Base-by-base conservation (phyloP, 352 stramenopile species). In the Phytophthora megakarya region DNA sequence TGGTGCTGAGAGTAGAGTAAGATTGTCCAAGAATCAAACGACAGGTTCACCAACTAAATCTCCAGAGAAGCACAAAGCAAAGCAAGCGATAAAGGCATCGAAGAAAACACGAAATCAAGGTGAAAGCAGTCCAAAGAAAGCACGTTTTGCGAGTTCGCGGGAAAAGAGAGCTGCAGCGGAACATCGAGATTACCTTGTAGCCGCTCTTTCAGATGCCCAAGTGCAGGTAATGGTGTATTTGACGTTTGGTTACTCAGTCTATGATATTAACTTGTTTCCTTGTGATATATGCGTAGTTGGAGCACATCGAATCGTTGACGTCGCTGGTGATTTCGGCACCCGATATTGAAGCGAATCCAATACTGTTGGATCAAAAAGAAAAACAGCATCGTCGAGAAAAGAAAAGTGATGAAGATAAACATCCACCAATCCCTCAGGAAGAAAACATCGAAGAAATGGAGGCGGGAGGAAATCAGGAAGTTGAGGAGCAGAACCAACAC, bases 151-250 rank as follows among this genome's bases (percentile, higher is more conserved):
- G 19, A 92, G 83, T 39, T 76, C 69, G 0, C 59, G 75, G 3
- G 83, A 90, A 32, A 76, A 83, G 13, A 63, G 64, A 46, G 80
- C 77, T 10, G 80, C 79, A 0, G 79, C 85, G 40, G 71, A 67
- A 30, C 79, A 92, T 44, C 77, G 86, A 43, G 71, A 75, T 18
- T 92, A 86, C 35, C 62, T 92, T 15, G 79, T 90, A 18, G 77
- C 75, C 3, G 79, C 80, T 32, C 63, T 92, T 5, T 80, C 77
- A 5, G 73, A 90, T 46, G 83, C 79, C 2, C 73, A 90, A 60
- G 65, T 73, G 16, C 83, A 92, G 75, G 75, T 86, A 40, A 44
- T 47, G 22, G 22, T 7, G 7, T 32, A 11, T n/a, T 48, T 42
- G 10, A 47, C 22, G 22, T 35, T 33, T n/a, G n/a, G n/a, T n/a